Evolutionary conservation across 23 red algal genomes (phyloP), one percentile per base, ranked within the genome.

Genomic region (Agarophyton chilense): DNA sequence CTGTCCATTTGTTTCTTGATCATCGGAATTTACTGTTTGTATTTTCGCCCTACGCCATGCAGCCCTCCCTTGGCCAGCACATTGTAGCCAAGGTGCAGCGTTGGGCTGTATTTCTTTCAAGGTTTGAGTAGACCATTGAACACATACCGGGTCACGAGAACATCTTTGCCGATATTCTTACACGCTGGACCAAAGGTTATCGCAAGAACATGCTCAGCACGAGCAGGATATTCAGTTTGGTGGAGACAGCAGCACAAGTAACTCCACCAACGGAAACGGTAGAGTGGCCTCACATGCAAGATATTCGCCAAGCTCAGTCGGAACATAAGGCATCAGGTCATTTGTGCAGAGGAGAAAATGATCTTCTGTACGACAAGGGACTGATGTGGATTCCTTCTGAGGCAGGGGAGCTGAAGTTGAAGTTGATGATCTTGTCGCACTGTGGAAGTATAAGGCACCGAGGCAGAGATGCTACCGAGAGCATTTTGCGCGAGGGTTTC

Each of bases 111-210:
- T 82, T 81, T 28, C 34, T 91, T 33, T 75, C 61, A 0, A 6
- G 44, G 6, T 91, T 91, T 36, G 35, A 77, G 29, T 91, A 70
- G 35, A 29, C 29, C 16, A 91, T 91, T 25, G 75, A 91, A 21
- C 73, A 73, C 61, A 82, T 72, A 18, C 46, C 75, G 43, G 87
- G 87, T 11, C 22, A 81, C 10, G 44, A 71, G 39, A 82, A 91
- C 36, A 36, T 82, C n/a, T 77, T 71, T 26, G 76, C 73, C 13
- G 76, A 91, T 58, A 91, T 91, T 13, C 53, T 91, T 54, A 82
- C 74, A 1, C 40, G 87, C 34, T 91, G 72, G 73, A 70, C 72
- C 26, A 52, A 56, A 32, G 58, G 87, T 17, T 91, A 91, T 49
- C 56, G 76, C 53, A 80, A 11, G 10, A n/a, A 80, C 1, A 41